Conservation (phyloP, 495 filamentous ascomycete genomes). For the Penicillium robsamsonii region DNA sequence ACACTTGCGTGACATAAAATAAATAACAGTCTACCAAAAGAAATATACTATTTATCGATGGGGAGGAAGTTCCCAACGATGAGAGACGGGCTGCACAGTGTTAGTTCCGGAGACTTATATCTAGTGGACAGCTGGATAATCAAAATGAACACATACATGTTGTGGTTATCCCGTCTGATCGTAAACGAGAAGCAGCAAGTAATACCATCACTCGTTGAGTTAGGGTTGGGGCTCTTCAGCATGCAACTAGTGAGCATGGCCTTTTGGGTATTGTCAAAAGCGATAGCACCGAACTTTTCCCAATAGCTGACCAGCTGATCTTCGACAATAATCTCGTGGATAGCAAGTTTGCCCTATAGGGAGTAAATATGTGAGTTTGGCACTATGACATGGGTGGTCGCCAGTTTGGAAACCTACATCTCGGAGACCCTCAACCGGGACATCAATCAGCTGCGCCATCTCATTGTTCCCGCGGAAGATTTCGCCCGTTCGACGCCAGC, state of each 20-base stretch:
- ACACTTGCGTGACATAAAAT: background rate
- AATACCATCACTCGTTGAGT: constrained; percentile 67
- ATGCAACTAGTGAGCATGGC: constrained; percentile 93
- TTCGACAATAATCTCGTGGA: constrained; percentile 94
- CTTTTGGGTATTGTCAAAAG: constrained; percentile 94
- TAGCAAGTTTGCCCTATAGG: constrained; percentile 79
- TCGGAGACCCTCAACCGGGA: constrained; percentile 84
- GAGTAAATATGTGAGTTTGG: background rate
- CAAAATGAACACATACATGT: constrained; percentile 69
- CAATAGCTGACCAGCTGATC: constrained; percentile 94
- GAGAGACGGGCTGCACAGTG: constrained; percentile 68
- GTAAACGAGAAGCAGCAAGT: constrained; percentile 98
- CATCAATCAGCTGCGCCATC: constrained; percentile 95
- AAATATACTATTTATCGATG: constrained; percentile 25
- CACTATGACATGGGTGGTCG: background rate
- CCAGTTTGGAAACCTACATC: constrained; percentile 61
- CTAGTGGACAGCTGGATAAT: background rate
- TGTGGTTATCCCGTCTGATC: constrained; percentile 88
- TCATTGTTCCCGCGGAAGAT: constrained; percentile 98
- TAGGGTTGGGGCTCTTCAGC: constrained; percentile 79
- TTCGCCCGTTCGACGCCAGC: constrained; percentile 94
- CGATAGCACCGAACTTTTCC: constrained; percentile 99
- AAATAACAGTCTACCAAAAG: background rate
- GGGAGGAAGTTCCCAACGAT: constrained; percentile 98
- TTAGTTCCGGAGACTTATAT: constrained; percentile 7